Evolutionary conservation across 495 filamentous ascomycete species (phyloP), one percentile per base, ranked within the genome.

Genomic region (Zalerion maritima): DNA sequence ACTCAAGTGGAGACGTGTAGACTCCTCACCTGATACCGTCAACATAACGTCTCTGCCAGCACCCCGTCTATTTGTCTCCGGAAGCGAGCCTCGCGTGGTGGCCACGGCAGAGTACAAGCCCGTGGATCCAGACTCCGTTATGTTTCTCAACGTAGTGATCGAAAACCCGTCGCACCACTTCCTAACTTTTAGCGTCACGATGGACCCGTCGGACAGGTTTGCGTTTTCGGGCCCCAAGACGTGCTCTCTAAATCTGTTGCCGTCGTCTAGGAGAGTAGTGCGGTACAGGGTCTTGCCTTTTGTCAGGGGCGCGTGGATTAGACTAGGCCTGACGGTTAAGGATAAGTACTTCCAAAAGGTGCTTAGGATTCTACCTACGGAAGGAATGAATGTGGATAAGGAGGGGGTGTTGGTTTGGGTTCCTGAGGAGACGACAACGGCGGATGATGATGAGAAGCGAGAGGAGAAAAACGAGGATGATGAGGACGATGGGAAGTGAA

Each of bases 151-250:
- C 14, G 80, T 92, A 40, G 78, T 73, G 5, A 67, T 96, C 36
- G 89, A 99, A 47, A 99, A 99, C 47, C 80, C 89, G 3, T 93
- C 91, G 2, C 76, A 72, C 44, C 87, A 96, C 44, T 86, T 89
- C 50, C 67, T 99, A 12, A 91, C 84, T 0, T 96, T 99, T 52
- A 81, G 75, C 13, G 47, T 94, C 18, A 68, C 70, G 6, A 94
- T 99, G 84, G 91, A 99, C 38, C 75, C 83, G 1, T 82, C 69
- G 43, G 84, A 92, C 35, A 69, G 80, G 9, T 99, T 99, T 50
- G 89, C 83, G 5, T 94, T 99, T 49, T 84, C 79, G 16, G 89
- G 89, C 0, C 63, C 81, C 3, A 96, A 94, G 57, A 66, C 75
- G 26, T 72, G 69, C 4, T 73, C 71, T 2, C 31, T 93, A 11